Evolutionary conservation across 2,329 filamentous ascomycete genomes (phyloP).

Genomic region (Chrysosporium queenslandicum): DNA sequence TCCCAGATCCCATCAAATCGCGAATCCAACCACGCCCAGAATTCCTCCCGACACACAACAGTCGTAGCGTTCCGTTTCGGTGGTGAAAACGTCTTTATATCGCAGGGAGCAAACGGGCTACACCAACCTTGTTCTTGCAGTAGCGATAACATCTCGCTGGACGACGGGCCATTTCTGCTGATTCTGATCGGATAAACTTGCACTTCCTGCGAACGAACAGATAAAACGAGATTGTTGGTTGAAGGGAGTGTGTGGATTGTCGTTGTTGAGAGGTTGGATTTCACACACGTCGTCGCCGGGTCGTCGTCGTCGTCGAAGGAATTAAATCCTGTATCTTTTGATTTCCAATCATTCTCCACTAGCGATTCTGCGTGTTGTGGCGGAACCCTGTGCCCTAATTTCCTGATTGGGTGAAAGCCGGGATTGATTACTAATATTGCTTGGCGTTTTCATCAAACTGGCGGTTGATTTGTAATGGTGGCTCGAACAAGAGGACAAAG

Average conservation of each 20-base stretch:
- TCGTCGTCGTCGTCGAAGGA: slow-evolving; percentile 21
- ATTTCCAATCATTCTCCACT: slow-evolving; percentile 32
- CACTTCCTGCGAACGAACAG: slow-evolving; percentile 41
- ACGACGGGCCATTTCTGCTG: slow-evolving; percentile 95
- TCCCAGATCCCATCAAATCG: no score
- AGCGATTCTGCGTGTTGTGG: slow-evolving; percentile 24
- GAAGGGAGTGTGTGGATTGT: slow-evolving; percentile 22
- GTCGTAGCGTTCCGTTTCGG: no score
- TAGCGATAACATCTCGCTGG: slow-evolving; percentile 99
- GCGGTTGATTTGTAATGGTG: no score
- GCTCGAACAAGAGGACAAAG: no score
- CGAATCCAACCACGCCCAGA: no score
- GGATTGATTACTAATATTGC: not conserved
- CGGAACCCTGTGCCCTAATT: slow-evolving; percentile 37
- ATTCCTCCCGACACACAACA: no score
- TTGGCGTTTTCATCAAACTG: not conserved
- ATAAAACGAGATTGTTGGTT: slow-evolving; percentile 15
- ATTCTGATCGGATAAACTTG: slow-evolving; percentile 35
- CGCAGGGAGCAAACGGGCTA: not conserved
- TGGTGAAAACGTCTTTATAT: no score
- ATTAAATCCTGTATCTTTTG: slow-evolving; percentile 16
- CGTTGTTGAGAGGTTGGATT: slow-evolving; percentile 18
- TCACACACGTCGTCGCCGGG: slow-evolving; percentile 20
- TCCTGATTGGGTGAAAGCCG: not conserved
- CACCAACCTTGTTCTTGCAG: slow-evolving; percentile 99